phyloP scores from a whole-genome alignment of 176 grass and related monocot genomes.

The Avena insularis region DNA sequence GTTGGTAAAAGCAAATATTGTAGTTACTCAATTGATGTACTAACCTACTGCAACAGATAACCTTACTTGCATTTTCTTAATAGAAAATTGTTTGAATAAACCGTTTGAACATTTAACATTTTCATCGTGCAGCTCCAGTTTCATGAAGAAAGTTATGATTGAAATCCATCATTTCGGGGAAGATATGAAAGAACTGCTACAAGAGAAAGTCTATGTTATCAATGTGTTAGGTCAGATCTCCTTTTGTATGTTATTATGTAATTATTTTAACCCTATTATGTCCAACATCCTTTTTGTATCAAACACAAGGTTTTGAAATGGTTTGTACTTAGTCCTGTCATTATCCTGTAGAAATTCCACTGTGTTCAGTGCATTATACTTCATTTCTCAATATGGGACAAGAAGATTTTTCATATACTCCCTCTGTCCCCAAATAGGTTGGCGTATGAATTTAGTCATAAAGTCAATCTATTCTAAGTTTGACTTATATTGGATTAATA shows the following conservation, averaged over 20 bases:
- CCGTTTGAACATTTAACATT: conserved; percentile 32
- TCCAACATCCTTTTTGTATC: not conserved
- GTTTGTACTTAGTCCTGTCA: not conserved
- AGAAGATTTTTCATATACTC: not conserved
- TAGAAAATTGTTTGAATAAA: not conserved
- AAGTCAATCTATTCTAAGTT: no score
- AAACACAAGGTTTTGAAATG: not conserved
- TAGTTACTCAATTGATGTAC: conserved; percentile 15
- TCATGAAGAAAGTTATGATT: conserved; percentile 51
- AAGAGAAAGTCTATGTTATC: conserved; percentile 76
- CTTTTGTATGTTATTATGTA: conserved; percentile 14
- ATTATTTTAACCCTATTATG: conserved; percentile 6
- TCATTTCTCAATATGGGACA: conserved; percentile 18
- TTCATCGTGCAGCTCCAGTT: conserved; percentile 60
- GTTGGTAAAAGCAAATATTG: conserved; percentile 7
- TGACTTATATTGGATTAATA: no score
- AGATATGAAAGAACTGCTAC: conserved; percentile 87
- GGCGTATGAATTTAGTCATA: no score
- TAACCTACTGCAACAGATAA: conserved; percentile 16
- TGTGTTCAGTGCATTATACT: conserved; percentile 3
- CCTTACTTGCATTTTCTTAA: not conserved
- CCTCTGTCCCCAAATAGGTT: no score
- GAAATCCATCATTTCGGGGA: conserved; percentile 69
- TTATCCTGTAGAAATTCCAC: not conserved
- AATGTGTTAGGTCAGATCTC: conserved; percentile 75